Percentiles rank a stretch among this genome's conserved stretches.
These are phyloP conservation scores for Rhodotorula sp. DNA, from an alignment of 1,284 basidiomycete species.

Conservation along the genomic window DNA sequence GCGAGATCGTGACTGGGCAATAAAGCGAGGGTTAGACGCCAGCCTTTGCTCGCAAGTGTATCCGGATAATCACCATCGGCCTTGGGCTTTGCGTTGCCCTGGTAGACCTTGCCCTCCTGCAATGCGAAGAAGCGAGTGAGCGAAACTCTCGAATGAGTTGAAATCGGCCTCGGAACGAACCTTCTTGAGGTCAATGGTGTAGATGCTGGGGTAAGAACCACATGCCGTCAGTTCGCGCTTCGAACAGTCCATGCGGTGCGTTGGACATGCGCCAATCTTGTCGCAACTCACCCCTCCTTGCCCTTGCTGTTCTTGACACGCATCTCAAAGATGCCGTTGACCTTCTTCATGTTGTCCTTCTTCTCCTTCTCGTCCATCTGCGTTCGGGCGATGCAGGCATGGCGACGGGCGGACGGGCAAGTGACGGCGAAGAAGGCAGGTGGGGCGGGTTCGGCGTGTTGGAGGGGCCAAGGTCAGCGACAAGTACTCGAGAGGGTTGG, in stretches of 20 bases:
- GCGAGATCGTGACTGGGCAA: slow-evolving; percentile 64
- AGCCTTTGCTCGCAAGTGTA: too few relatives aligned
- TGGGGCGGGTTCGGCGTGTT: slow-evolving; percentile 12
- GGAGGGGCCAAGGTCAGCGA: slow-evolving; percentile 1
- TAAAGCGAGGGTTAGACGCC: neutral
- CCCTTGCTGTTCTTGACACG: slow-evolving; percentile 50
- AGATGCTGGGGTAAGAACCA: neutral
- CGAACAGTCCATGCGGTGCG: too few relatives aligned
- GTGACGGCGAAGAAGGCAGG: neutral
- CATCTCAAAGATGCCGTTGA: slow-evolving; percentile 46
- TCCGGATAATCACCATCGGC: slow-evolving; percentile 45
- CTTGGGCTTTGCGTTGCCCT: slow-evolving; percentile 64
- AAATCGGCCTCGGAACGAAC: slow-evolving; percentile 36
- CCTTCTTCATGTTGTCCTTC: slow-evolving; percentile 43
- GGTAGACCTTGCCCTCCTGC: slow-evolving; percentile 67
- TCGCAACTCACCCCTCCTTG: slow-evolving; percentile 17
- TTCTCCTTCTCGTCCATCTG: slow-evolving; percentile 41
- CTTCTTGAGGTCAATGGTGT: slow-evolving; percentile 81
- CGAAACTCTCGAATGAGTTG: neutral
- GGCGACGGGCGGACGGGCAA: neutral
- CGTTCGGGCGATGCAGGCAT: too few relatives aligned
- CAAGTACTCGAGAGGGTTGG: neutral
- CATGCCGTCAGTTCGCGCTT: too few relatives aligned
- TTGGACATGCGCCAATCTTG: too few relatives aligned
- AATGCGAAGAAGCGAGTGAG: neutral